phyloP scores from a whole-genome alignment of 2,329 filamentous ascomycete genomes.

The Ustulina deusta region DNA sequence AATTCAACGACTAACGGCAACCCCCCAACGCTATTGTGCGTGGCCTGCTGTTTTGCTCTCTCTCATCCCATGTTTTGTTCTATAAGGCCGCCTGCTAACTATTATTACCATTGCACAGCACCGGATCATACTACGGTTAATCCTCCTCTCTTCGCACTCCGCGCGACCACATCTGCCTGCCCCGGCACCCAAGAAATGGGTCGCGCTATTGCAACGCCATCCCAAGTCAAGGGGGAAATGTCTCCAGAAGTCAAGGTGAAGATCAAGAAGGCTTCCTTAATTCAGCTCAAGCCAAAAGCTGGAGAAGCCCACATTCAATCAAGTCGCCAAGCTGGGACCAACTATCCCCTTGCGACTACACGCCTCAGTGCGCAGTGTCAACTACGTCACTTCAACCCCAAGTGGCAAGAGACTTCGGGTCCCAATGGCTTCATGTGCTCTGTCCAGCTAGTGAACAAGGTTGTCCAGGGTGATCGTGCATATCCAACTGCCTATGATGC shows the following conservation, averaged over 20 bases:
- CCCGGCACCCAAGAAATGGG: neutral
- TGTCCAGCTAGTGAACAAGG: conserved; percentile 39
- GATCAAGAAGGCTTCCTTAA: conserved; percentile 13
- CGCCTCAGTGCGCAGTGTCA: conserved; percentile 46
- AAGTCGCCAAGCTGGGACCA: conserved; percentile 3
- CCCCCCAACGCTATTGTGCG: conserved; percentile 30
- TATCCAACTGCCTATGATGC: conserved; percentile 40
- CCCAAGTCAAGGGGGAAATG: conserved; percentile 17
- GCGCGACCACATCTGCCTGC: neutral
- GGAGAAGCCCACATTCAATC: conserved; percentile 1
- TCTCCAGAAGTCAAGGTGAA: conserved; percentile 17
- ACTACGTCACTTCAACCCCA: conserved; percentile 47
- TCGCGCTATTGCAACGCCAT: neutral
- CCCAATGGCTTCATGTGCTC: conserved; percentile 39
- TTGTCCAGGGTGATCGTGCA: conserved; percentile 31
- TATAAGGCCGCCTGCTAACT: conserved; percentile 9
- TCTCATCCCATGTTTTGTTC: neutral
- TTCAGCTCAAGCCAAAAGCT: neutral
- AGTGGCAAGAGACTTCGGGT: conserved; percentile 39
- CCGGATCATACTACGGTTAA: conserved; percentile 14
- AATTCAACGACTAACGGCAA: conserved; percentile 13
- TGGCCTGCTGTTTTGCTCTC: neutral
- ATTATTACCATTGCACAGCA: conserved; percentile 22
- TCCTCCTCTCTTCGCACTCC: conserved; percentile 18
- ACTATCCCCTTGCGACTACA: conserved; percentile 22